These are phyloP conservation scores for Diplodia intermedia DNA, from an alignment of 2,329 filamentous ascomycete species.

Conservation along the genomic window DNA sequence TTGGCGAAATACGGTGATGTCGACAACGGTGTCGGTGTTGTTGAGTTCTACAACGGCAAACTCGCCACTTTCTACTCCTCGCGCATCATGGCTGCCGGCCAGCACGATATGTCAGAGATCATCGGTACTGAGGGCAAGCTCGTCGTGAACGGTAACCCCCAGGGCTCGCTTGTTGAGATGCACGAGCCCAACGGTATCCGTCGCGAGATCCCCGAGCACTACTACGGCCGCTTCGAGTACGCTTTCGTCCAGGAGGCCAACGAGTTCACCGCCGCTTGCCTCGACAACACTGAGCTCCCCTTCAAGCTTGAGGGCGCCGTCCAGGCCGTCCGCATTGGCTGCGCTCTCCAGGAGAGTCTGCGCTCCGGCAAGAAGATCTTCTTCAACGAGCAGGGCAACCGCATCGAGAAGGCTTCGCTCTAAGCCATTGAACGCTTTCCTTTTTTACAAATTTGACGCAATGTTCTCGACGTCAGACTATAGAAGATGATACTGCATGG, in stretches of 20 bases:
- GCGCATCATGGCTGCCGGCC: constrained; percentile 72
- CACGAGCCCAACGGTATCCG: constrained; percentile 62
- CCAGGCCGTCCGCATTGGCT: constrained; percentile 66
- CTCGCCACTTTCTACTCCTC: constrained; percentile 70
- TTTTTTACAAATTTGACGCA: background rate
- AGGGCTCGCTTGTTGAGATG: constrained; percentile 61
- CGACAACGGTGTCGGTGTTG: constrained; percentile 68
- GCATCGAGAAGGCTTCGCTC: constrained; percentile 49
- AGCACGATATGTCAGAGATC: constrained; percentile 71
- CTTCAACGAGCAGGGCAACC: constrained; percentile 63
- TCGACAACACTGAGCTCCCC: constrained; percentile 63
- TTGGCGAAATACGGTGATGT: constrained; percentile 65
- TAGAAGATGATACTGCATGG: background rate
- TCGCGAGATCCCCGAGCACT: constrained; percentile 66
- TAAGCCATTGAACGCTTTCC: constrained; percentile 36
- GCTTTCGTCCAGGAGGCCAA: constrained; percentile 70
- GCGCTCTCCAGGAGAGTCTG: constrained; percentile 55
- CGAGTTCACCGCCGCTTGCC: constrained; percentile 66
- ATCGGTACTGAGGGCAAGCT: constrained; percentile 72
- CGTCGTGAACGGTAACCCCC: constrained; percentile 65
- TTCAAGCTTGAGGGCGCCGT: constrained; percentile 65
- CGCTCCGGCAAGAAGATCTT: constrained; percentile 55
- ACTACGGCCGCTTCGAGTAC: constrained; percentile 67
- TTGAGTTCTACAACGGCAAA: constrained; percentile 69
- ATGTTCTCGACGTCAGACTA: background rate